Evolutionary conservation across 2,329 filamentous ascomycete genomes (phyloP).

Genomic region (Aureobasidium vineae): DNA sequence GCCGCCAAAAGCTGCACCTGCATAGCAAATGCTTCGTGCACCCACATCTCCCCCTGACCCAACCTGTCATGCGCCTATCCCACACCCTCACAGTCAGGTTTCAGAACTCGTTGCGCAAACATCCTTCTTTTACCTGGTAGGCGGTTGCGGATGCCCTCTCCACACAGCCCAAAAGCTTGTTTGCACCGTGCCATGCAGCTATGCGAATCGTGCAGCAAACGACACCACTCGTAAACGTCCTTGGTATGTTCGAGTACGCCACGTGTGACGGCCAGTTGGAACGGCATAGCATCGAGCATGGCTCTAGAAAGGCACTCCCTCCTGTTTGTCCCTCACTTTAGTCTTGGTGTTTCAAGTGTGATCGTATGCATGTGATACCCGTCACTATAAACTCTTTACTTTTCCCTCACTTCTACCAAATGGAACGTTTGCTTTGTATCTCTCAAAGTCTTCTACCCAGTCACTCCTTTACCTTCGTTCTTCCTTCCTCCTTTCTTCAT

Average conservation of each 20-base stretch:
- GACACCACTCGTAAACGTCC: neutral
- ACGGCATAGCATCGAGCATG: conserved; percentile 22
- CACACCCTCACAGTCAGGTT: conserved; percentile 14
- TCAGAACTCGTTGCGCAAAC: conserved; percentile 13
- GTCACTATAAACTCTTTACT: conserved; percentile 13
- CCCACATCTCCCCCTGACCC: conserved; percentile 21
- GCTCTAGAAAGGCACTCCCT: conserved; percentile 11
- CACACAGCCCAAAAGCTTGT: conserved; percentile 26
- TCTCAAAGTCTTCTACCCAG: neutral
- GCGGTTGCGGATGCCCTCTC: conserved; percentile 8
- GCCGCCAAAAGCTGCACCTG: conserved; percentile 15
- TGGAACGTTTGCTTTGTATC: conserved; percentile 18
- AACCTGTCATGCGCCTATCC: conserved; percentile 21
- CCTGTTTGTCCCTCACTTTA: conserved; percentile 25
- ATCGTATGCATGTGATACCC: conserved; percentile 24
- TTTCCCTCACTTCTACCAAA: conserved; percentile 19
- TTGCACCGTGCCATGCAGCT: conserved; percentile 19
- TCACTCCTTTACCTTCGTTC: conserved; percentile 17
- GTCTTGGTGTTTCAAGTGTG: conserved; percentile 18
- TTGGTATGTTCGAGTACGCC: conserved; percentile 24
- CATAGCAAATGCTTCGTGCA: conserved; percentile 18
- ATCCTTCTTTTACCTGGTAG: conserved; percentile 14
- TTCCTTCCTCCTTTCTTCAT: neutral
- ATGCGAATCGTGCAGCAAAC: conserved; percentile 25
- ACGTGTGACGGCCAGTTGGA: conserved; percentile 25